Percentiles rank a stretch among this genome's conserved stretches.
Evolutionary conservation across 352 stramenopile species (phyloP).

Genomic region (Phytophthora podocarpi): DNA sequence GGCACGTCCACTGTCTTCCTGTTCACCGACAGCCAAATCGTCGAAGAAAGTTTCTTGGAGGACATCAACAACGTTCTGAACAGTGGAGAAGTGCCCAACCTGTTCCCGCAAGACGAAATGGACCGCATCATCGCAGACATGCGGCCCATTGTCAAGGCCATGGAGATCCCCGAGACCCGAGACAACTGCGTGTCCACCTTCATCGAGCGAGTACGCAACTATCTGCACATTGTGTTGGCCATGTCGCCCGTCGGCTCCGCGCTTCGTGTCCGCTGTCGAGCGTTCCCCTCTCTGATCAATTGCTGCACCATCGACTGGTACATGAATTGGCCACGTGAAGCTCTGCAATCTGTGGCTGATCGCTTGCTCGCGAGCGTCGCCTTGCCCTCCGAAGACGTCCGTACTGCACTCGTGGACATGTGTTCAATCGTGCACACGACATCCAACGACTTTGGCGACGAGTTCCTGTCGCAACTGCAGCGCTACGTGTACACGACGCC

Average conservation of each 20-base stretch:
- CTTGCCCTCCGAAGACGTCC: conserved; percentile 75
- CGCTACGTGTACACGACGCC: conserved; percentile 96
- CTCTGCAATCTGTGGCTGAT: conserved; percentile 91
- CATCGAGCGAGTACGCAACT: conserved; percentile 91
- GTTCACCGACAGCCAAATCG: conserved; percentile 96
- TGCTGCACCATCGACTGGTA: conserved; percentile 97
- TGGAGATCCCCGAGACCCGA: conserved; percentile 90
- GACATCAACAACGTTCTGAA: conserved; percentile 98
- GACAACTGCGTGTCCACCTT: conserved; percentile 93
- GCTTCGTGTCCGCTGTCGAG: conserved; percentile 91
- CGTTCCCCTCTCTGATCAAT: conserved; percentile 96
- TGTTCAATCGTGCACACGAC: conserved; percentile 94
- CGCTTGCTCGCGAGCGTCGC: conserved; percentile 84
- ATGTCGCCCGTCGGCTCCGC: conserved; percentile 95
- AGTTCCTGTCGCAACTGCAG: conserved; percentile 91
- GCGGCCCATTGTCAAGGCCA: conserved; percentile 84
- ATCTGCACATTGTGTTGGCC: conserved; percentile 94
- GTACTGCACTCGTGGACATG: conserved; percentile 86
- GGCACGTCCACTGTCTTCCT: conserved; percentile 87
- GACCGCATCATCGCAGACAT: conserved; percentile 94
- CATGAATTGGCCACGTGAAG: conserved; percentile 94
- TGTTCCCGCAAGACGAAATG: conserved; percentile 94
- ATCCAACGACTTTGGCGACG: conserved; percentile 86
- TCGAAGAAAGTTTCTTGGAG: conserved; percentile 95
- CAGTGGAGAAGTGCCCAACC: conserved; percentile 95